Evolutionary conservation across 768 basidiomycete genomes (phyloP).

Genomic region (Lepiota venenata): DNA sequence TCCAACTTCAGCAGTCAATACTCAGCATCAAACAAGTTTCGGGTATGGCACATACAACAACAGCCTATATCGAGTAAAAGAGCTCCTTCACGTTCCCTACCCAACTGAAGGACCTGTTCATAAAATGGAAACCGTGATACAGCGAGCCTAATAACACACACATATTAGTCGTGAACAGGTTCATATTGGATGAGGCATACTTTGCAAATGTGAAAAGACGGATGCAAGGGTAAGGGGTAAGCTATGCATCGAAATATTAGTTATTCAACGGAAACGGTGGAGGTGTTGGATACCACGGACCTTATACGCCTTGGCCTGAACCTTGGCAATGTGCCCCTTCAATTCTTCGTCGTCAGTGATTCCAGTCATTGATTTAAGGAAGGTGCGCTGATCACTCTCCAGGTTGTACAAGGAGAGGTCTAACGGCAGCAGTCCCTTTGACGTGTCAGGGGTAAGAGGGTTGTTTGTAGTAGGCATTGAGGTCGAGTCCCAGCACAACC

Average conservation of each 20-base stretch:
- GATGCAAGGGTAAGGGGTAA: too few species aligned
- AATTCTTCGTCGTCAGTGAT: constrained; percentile 32
- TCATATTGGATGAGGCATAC: constrained; percentile 17
- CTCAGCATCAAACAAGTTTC: not conserved
- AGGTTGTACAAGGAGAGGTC: constrained; percentile 24
- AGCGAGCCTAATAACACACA: constrained; percentile 20
- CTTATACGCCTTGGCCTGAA: constrained; percentile 33
- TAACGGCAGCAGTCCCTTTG: constrained; percentile 13
- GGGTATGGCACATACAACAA: constrained; percentile 29
- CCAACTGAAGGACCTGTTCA: constrained; percentile 25
- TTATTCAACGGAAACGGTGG: not conserved
- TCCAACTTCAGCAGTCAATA: constrained; percentile 28
- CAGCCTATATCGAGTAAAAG: constrained; percentile 41
- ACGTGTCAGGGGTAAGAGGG: not conserved
- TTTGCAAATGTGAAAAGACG: constrained; percentile 30
- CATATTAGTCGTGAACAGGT: not conserved
- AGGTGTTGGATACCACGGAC: constrained; percentile 11
- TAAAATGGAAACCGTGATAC: constrained; percentile 32
- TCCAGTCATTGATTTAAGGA: constrained; percentile 31
- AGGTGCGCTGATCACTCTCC: constrained; percentile 24
- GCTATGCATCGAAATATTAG: constrained; percentile 21
- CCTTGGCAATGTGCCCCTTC: constrained; percentile 33
- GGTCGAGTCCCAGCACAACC: not conserved
- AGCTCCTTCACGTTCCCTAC: constrained; percentile 19
- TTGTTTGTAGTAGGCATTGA: not conserved